Conservation (phyloP, 2,329 filamentous ascomycete species). For the Penicillium brevicompactum region DNA sequence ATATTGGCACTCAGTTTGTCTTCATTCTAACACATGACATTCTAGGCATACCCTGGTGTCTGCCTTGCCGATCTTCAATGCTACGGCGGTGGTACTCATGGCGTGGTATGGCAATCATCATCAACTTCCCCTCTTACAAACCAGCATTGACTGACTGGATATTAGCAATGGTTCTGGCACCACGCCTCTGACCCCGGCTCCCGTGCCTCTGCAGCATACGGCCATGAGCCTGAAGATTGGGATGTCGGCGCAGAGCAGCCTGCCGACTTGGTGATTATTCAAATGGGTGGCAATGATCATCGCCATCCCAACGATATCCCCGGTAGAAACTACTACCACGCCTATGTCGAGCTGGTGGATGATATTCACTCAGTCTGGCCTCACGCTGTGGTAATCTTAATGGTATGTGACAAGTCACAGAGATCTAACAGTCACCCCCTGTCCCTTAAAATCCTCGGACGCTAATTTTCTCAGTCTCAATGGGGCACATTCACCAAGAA, state of each 20-base stretch:
- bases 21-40: slow-evolving; percentile 3
- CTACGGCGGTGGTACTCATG: slow-evolving; percentile 56
- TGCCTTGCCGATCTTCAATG: slow-evolving; percentile 59
- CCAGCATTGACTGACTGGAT: slow-evolving; percentile 14
- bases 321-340: slow-evolving; percentile 37
- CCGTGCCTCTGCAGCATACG: slow-evolving; percentile 49
- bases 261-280: slow-evolving; percentile 48
- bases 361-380: slow-evolving; percentile 47
- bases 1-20: no score
- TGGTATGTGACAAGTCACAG: slow-evolving; percentile 25
- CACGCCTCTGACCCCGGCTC: slow-evolving; percentile 58
- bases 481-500: slow-evolving; percentile 57
- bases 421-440: background rate
- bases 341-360: slow-evolving; percentile 46
- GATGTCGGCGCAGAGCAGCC: slow-evolving; percentile 29
- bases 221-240: slow-evolving; percentile 31
- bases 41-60: slow-evolving; percentile 56
- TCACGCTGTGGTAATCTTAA: slow-evolving; percentile 44
- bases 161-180: slow-evolving; percentile 57
- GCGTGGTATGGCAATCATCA: slow-evolving; percentile 37
- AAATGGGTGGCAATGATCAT: slow-evolving; percentile 52
- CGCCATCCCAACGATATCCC: slow-evolving; percentile 47
- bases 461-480: slow-evolving; percentile 44
- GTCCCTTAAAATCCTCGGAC: background rate
- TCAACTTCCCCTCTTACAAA: background rate